Evolutionary conservation across 2,329 filamentous ascomycete genomes (phyloP), one percentile per base, ranked within the genome.

Genomic region (Drechslerella dactyloides): DNA sequence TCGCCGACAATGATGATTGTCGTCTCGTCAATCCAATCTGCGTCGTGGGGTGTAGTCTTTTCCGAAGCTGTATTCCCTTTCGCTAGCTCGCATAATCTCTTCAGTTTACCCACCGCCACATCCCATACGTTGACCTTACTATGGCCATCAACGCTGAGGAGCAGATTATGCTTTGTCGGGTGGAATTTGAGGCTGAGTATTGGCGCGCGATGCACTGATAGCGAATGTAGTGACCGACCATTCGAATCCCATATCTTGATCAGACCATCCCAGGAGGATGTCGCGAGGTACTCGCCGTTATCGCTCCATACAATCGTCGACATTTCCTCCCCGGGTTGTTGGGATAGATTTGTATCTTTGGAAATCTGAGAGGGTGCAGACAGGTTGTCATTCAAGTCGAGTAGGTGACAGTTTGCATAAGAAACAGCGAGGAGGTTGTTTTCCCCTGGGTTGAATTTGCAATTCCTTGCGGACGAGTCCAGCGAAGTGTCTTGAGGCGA

Each of bases 21-120:
- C 53, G 56, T 55, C 2, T 73, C 69, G n/a, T 73, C 61, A 15
- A 73, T 55, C 69, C 69, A 73, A 21, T 68, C 69, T 10, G 69
- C 69, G 33, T 73, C 69, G 8, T 54, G 55, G 11, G 68, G 56
- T 19, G 59, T 55, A 35, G 46, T 56, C n/a, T 27, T 57, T 6
- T 72, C 68, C 3, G 23, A 50, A 10, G 37, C 27, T 2, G 50
- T n/a, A 27, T 60, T 64, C n/a, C 24, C 21, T 46, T 27, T 50
- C 10, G 69, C 57, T 42, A 73, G 17, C 21, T 73, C 63, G 57
- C 63, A 68, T 17, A 54, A 48, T 33, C 58, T 62, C 37, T 63
- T 66, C 3, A 60, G 35, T 13, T 63, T 68, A 2, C 63, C 62
- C 13, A 56, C 62, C n/a, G 52, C 66, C 6, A 52, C 69, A 48